Evolutionary conservation across 352 stramenopile species (phyloP).

Genomic region (Thraustotheca clavata): DNA sequence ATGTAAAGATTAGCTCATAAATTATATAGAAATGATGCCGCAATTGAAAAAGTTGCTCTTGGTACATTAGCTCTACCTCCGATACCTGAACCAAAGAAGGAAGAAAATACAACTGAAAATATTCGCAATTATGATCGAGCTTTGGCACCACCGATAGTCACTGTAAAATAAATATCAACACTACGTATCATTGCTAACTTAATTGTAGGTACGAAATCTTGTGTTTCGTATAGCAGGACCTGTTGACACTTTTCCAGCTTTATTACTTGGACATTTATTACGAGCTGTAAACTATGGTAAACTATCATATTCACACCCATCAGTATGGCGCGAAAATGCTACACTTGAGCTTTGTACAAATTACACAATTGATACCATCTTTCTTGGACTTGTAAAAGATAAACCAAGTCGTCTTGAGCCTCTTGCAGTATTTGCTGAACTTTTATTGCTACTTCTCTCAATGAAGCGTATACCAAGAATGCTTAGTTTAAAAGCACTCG

Average conservation of each 20-base stretch:
- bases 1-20: too few species aligned
- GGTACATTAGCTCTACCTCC: background rate
- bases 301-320: background rate
- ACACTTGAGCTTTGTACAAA: background rate
- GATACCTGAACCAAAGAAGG: background rate
- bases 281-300: constrained; percentile 2
- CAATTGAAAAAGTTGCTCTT: background rate
- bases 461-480: background rate
- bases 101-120: background rate
- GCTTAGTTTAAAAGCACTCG: background rate
- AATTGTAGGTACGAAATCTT: constrained; percentile 5
- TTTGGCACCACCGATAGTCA: background rate
- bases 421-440: constrained; percentile 11
- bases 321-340: background rate
- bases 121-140: constrained; percentile 1
- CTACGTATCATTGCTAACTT: background rate
- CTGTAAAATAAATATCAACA: background rate
- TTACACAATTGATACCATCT: constrained; percentile 5
- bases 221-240: background rate
- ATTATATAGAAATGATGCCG: too few species aligned
- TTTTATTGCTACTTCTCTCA: constrained; percentile 2
- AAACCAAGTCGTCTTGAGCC: constrained; percentile 4
- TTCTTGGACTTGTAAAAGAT: constrained; percentile 11
- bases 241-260: background rate
- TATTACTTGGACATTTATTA: constrained; percentile 3